Evolutionary conservation across 371 early-diverging fungal species (phyloP).

Genomic region (Apophysomyces trapeziformis): DNA sequence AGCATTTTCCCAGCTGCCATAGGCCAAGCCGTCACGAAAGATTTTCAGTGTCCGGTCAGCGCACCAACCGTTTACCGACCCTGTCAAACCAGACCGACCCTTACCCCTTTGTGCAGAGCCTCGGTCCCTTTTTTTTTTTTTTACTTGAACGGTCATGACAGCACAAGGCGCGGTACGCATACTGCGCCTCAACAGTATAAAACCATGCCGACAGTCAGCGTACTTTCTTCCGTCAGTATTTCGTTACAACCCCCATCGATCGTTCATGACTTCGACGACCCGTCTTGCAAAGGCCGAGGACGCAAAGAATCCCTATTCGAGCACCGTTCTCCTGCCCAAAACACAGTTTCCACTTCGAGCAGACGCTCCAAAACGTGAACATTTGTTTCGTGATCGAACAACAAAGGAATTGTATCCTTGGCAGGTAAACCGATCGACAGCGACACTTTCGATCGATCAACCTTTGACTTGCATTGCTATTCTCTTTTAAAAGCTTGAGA

Average conservation of each 20-base stretch:
- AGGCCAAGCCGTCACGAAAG: too few relatives aligned
- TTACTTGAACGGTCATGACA: neutral
- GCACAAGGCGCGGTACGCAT: neutral
- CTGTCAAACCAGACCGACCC: too few relatives aligned
- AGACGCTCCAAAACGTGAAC: constrained; percentile 67
- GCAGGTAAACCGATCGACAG: constrained; percentile 57
- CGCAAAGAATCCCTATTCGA: constrained; percentile 48
- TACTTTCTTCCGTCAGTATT: neutral
- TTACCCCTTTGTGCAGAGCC: too few relatives aligned
- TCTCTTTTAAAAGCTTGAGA: constrained; percentile 39
- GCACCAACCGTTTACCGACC: too few relatives aligned
- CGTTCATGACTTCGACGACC: constrained; percentile 1
- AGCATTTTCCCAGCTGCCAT: too few relatives aligned
- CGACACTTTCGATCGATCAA: too few relatives aligned
- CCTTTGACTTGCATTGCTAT: neutral
- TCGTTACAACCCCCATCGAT: neutral
- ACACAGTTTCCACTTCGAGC: constrained; percentile 78
- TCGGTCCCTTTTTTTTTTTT: neutral
- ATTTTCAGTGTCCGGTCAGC: too few relatives aligned
- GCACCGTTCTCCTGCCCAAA: constrained; percentile 74
- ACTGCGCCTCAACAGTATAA: neutral
- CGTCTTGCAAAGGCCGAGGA: constrained; percentile 12
- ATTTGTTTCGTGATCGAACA: constrained; percentile 64
- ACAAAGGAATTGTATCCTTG: constrained; percentile 74
- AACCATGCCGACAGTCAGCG: neutral